These are phyloP conservation scores for Tolypocladium inflatum DNA, from an alignment of 2,329 filamentous ascomycete genomes.

Conservation along the genomic window DNA sequence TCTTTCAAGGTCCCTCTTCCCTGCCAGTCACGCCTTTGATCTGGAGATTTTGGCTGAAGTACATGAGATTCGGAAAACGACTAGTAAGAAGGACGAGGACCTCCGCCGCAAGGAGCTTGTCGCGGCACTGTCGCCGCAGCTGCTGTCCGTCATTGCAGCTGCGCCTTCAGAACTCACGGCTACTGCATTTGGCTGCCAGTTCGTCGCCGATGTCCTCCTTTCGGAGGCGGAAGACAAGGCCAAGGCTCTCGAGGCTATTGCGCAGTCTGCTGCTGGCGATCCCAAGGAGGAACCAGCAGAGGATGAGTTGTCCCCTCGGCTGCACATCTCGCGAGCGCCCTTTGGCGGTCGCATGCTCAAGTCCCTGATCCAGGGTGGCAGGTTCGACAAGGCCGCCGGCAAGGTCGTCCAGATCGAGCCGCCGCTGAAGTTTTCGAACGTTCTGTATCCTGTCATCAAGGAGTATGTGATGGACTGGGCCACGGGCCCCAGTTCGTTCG, in stretches of 20 bases:
- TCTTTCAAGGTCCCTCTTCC: conserved; percentile 51
- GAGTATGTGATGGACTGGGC: conserved; percentile 73
- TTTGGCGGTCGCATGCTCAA: conserved; percentile 79
- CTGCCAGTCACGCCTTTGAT: conserved; percentile 52
- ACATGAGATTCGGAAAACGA: conserved; percentile 67
- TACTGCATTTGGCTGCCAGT: conserved; percentile 77
- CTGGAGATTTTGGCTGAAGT: conserved; percentile 67
- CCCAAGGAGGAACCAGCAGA: conserved; percentile 32
- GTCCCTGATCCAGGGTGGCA: conserved; percentile 79
- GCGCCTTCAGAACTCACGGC: conserved; percentile 59
- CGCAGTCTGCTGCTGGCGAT: conserved; percentile 51
- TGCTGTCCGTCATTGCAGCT: conserved; percentile 64
- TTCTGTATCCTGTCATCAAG: conserved; percentile 75
- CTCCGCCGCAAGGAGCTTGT: conserved; percentile 67
- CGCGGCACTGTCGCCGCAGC: conserved; percentile 60
- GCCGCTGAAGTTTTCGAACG: conserved; percentile 67
- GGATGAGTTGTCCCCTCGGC: conserved; percentile 27
- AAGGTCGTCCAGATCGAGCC: conserved; percentile 63
- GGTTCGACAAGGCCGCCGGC: conserved; percentile 68
- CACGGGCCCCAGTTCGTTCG: conserved; percentile 75
- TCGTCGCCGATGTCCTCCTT: conserved; percentile 75
- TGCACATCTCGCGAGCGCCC: conserved; percentile 51
- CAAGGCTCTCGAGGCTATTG: conserved; percentile 61
- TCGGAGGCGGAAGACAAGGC: conserved; percentile 66
- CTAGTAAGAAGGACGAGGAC: conserved; percentile 86